Base-by-base conservation (phyloP, 2,329 filamentous ascomycete species). In the Ascomycota sp. region DNA sequence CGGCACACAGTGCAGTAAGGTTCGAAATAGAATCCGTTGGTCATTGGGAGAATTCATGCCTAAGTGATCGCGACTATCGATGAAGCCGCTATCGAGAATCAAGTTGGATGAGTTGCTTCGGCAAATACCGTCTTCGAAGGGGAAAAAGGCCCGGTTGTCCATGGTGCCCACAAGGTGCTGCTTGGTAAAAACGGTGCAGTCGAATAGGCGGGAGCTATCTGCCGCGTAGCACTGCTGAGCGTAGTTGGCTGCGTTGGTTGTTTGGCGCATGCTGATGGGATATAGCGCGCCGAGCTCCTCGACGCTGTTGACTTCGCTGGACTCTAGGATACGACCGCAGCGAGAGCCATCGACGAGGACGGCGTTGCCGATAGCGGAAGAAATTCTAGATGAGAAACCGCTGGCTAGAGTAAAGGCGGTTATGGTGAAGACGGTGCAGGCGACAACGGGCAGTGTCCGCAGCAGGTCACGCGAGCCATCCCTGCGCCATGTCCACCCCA, bases 161-260 rank as follows among this genome's bases (percentile, higher is more conserved):
- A 25, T 15, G 7, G 12, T 30, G 8, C 13, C 17, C 3, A 23
- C 12, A 4, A 30, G 17, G 20, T 19, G 22, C 3, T 22, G 8
- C 22, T 25, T 22, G 8, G 25, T 23, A 25, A 15, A 30, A 11
- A 15, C 20, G 3, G 20, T 8, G 28, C 28, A 30, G 20, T 17
- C 13, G 20, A 30, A 30, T 13, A 30, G 13, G 28, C 22, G 13
- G 4, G 28, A 23, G 10, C 5, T 22, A 7, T 22, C 20, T 8
- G 20, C 22, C 21, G 28, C 15, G 12, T 30, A 30, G 9, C 28
- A 30, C 13, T 30, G 28, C n/a, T 30, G 13, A 5, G 28, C 28
- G 20, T 30, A 30, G 12, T 30, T 22, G 13, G 20, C 20, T 15
- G 28, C 7, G 13, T 28, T 20, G 7, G 17, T 20, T 6, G 12